Percentiles rank a stretch among this genome's conserved stretches.
Conservation (phyloP, 208 protist genomes). For the Leishmania gerbilli region DNA sequence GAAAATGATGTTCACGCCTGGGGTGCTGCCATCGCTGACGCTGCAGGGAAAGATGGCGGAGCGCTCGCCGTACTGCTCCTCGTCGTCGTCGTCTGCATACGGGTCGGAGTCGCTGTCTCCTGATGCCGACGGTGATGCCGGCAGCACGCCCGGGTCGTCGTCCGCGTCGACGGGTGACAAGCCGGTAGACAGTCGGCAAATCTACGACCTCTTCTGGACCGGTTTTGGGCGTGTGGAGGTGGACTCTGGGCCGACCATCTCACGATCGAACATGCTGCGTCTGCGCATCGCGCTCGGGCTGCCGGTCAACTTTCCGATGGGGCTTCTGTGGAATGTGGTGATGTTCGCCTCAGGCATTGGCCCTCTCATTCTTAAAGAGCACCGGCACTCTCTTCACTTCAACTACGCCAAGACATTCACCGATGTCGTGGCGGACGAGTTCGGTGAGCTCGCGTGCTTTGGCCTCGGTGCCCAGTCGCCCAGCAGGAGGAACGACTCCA, state of each 20-base stretch:
- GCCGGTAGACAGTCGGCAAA: conserved; percentile 24
- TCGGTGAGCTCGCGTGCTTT: conserved; percentile 41
- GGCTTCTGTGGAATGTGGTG: conserved; percentile 79
- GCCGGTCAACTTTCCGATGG: conserved; percentile 46
- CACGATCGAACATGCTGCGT: conserved; percentile 34
- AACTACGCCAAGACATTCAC: conserved; percentile 47
- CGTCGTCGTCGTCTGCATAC: neutral
- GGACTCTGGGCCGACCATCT: conserved; percentile 59
- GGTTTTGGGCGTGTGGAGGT: conserved; percentile 82
- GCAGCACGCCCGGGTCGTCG: neutral
- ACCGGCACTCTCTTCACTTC: conserved; percentile 38
- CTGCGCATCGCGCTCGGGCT: conserved; percentile 55
- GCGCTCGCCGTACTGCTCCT: conserved; percentile 18
- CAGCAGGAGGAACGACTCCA: neutral
- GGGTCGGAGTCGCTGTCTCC: neutral
- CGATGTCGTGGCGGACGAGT: conserved; percentile 42
- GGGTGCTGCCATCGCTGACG: conserved; percentile 45
- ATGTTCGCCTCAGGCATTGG: conserved; percentile 56
- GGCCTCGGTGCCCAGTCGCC: conserved; percentile 26
- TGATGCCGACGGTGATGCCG: neutral
- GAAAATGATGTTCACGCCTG: conserved; percentile 59
- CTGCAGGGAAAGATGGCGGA: conserved; percentile 41
- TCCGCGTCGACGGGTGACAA: neutral
- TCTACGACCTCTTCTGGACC: conserved; percentile 57
- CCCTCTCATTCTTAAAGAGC: conserved; percentile 38